These are phyloP conservation scores for Knoxdaviesia proteae DNA, from an alignment of 2,329 filamentous ascomycete genomes.

Conservation along the genomic window DNA sequence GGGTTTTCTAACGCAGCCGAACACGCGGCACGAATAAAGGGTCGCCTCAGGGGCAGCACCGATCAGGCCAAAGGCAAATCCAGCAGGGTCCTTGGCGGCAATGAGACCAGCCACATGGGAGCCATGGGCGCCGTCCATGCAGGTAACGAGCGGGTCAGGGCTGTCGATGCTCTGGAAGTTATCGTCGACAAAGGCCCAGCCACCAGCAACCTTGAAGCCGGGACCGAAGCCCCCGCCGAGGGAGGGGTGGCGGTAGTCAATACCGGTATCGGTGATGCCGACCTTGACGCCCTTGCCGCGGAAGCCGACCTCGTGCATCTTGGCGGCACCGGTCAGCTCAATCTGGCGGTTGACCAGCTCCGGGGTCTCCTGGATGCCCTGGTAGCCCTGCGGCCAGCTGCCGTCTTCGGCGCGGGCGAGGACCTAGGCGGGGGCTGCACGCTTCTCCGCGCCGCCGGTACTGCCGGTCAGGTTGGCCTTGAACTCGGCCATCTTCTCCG, in stretches of 20 bases:
- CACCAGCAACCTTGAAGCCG: constrained; percentile 23
- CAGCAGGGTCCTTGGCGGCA: constrained; percentile 14
- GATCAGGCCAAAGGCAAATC: constrained; percentile 14
- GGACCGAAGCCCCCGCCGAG: constrained; percentile 30
- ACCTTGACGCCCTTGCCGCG: constrained; percentile 23
- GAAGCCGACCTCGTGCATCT: constrained; percentile 19
- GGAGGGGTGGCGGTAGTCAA: constrained; percentile 29
- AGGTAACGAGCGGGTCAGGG: constrained; percentile 18
- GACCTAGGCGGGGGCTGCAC: too few species aligned
- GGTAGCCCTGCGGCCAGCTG: too few species aligned
- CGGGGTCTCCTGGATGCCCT: too few species aligned
- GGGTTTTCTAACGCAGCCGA: constrained; percentile 13
- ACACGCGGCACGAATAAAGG: constrained; percentile 18
- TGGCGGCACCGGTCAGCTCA: constrained; percentile 16
- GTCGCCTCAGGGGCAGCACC: constrained; percentile 20
- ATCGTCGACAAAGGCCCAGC: constrained; percentile 25
- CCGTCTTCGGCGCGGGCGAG: too few species aligned
- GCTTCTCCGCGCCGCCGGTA: too few species aligned
- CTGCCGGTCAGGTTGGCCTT: too few species aligned
- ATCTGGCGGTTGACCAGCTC: too few species aligned
- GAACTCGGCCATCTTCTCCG: background rate
- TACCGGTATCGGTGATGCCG: constrained; percentile 17
- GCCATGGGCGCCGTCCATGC: constrained; percentile 15
- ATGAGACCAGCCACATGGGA: constrained; percentile 25
- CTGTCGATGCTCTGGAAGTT: constrained; percentile 7